A percentile compares a stretch with the other conserved stretches of the same genome.
Conservation (phyloP, 1,139 yeast genomes). For the Torulaspora globosa region DNA sequence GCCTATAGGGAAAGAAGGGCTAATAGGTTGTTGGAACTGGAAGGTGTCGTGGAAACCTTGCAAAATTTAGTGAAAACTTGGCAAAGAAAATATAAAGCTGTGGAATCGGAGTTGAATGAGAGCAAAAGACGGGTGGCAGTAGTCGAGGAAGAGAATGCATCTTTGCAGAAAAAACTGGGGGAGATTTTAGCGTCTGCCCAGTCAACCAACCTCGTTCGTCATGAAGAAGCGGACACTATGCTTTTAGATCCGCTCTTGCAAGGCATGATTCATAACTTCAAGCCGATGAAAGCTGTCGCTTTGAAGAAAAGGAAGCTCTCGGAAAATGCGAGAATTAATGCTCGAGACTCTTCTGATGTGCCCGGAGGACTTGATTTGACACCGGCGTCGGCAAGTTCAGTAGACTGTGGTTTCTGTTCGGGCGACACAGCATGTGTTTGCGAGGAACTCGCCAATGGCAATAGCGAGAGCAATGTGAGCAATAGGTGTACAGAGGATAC, state of each 20-base stretch:
- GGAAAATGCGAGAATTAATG: not conserved
- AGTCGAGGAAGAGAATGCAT: constrained; percentile 7
- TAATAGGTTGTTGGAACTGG: constrained; percentile 49
- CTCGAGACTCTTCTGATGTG: not conserved
- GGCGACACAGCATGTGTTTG: constrained; percentile 92
- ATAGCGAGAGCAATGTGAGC: not conserved
- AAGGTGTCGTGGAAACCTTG: constrained; percentile 59
- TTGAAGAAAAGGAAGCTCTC: constrained; percentile 39
- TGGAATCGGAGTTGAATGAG: constrained; percentile 40
- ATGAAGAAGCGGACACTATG: not conserved
- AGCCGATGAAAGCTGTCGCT: constrained; percentile 61
- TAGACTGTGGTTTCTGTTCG: constrained; percentile 82
- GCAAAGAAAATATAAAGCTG: constrained; percentile 57
- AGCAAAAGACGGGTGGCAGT: constrained; percentile 15
- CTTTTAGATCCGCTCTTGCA: constrained; percentile 30
- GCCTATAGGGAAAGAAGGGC: constrained; percentile 55
- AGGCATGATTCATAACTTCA: constrained; percentile 42
- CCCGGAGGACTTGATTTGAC: not conserved
- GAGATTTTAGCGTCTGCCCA: not conserved
- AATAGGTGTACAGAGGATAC: constrained; percentile 17
- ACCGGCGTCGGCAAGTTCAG: constrained; percentile 5
- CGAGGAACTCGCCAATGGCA: constrained; percentile 60
- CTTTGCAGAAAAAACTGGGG: constrained; percentile 2
- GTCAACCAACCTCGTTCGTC: not conserved
- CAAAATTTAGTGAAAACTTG: constrained; percentile 64